Evolutionary conservation across 78 protist genomes (phyloP).

Genomic region (Protostelium mycophagum): DNA sequence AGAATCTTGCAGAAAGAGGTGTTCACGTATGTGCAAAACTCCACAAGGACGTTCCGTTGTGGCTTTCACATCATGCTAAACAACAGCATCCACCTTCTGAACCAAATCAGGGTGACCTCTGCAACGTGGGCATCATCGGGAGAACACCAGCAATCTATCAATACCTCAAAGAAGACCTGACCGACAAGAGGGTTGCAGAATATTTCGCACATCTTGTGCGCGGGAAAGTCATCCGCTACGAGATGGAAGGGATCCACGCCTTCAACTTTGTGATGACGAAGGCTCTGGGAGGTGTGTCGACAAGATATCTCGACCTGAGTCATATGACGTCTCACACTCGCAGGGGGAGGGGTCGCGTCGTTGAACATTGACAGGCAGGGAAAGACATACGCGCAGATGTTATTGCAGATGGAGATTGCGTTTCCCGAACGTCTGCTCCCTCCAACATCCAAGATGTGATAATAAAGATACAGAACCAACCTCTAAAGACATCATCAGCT

Average conservation of each 20-base stretch:
- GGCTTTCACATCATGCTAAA: too few relatives aligned
- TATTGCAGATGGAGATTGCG: slow-evolving; percentile 1
- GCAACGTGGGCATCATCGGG: slow-evolving; percentile 6
- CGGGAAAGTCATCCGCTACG: slow-evolving; percentile 11
- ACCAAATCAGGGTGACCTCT: not conserved
- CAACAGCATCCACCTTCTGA: not conserved
- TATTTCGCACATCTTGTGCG: not conserved
- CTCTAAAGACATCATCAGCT: too few relatives aligned
- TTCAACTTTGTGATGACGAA: slow-evolving; percentile 18
- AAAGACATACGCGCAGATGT: slow-evolving; percentile 9
- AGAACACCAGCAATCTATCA: slow-evolving; percentile 5
- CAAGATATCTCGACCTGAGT: not conserved
- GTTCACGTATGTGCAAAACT: too few relatives aligned
- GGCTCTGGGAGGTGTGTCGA: slow-evolving; percentile 42
- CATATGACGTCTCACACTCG: not conserved
- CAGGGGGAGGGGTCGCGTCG: slow-evolving; percentile 14
- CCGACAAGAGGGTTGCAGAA: not conserved
- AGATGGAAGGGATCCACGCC: slow-evolving; percentile 14
- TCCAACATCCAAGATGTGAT: not conserved
- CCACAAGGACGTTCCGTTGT: too few relatives aligned
- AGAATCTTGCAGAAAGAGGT: too few relatives aligned
- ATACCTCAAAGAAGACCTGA: not conserved
- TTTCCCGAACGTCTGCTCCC: not conserved
- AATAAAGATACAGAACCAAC: too few relatives aligned
- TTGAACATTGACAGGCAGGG: slow-evolving; percentile 16